A percentile compares a stretch with the other conserved stretches of the same genome.
phyloP scores from a whole-genome alignment of 371 early-diverging fungal species.

The Rhizopus delemar region DNA sequence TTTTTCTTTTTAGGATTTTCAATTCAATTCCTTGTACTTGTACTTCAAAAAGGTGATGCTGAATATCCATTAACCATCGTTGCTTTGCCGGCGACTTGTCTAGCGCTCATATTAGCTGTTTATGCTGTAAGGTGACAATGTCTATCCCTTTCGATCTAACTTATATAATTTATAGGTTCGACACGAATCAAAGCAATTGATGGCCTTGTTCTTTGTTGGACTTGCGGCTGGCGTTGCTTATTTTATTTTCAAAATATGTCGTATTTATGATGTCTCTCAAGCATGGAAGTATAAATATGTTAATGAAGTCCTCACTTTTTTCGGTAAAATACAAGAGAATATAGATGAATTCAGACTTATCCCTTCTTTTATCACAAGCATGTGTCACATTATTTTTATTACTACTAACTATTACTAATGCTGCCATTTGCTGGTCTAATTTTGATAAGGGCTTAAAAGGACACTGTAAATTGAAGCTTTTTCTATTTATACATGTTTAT shows the following conservation, averaged over 20 bases:
- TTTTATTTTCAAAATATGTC: conserved; percentile 81
- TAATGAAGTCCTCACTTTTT: conserved; percentile 80
- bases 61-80: conserved; percentile 86
- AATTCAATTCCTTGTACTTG: conserved; percentile 83
- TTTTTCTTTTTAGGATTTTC: conserved; percentile 89
- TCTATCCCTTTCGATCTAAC: neutral
- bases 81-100: conserved; percentile 74
- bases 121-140: conserved; percentile 62
- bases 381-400: conserved; percentile 65
- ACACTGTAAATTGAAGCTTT: conserved; percentile 37
- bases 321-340: conserved; percentile 54
- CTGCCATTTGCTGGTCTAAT: conserved; percentile 73
- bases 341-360: conserved; percentile 3
- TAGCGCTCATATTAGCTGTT: conserved; percentile 74
- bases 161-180: conserved; percentile 32
- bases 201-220: conserved; percentile 71
- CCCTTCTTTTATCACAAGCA: conserved; percentile 37
- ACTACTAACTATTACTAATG: conserved; percentile 67
- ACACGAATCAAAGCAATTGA: conserved; percentile 52
- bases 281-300: conserved; percentile 61
- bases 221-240: conserved; percentile 75
- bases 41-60: conserved; percentile 63
- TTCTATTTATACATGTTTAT: neutral
- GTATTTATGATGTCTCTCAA: conserved; percentile 72
- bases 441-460: conserved; percentile 84